Evolutionary conservation across 352 stramenopile genomes (phyloP), one percentile per base, ranked within the genome.

Genomic region (Globisporangium perplexum): DNA sequence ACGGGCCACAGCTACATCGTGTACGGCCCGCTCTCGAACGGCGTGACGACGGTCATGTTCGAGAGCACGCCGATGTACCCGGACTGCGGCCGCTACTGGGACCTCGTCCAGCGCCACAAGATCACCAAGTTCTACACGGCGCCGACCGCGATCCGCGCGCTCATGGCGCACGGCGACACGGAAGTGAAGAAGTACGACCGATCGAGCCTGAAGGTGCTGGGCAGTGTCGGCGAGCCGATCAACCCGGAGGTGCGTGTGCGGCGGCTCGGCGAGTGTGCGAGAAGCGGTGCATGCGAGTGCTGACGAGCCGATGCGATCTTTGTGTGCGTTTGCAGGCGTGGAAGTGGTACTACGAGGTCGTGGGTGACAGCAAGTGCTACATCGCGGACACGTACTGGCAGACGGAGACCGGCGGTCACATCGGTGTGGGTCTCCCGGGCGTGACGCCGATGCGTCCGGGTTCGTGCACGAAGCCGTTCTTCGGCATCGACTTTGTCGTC

Each of bases 321-420:
- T 36, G 31, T 36, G 31, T 14, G 31, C 12, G 31, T 36, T 7
- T 1, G 31, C 31, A 36, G 68, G 78, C 77, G 3, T 99, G 95
- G 96, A 81, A 90, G 22, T 99, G 96, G 96, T 99, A 99, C 68
- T 98, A 96, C 60, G 83, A 98, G 63, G 72, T 96, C 15, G 88
- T 98, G 36, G 86, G 86, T n/a, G 73, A 89, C 28, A 74, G 65
- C 14, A 68, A 88, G 45, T 98, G 93, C 72, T 89, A 95, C 60
- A 88, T 99, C 20, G 90, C 97, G 0, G 96, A 99, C 68, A 99
- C 96, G 35, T 99, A 98, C 71, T 99, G 96, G 96, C 96, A 99
- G 73, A 99, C 96, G 4, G 96, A 99, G 74, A 98, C 95, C 7
- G 96, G 96, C 33, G 96, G 96, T 36, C 93, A 98, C 66, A 85